These are phyloP conservation scores for Saraca asoca DNA, from an alignment of 331 rosid genomes.

Conservation along the genomic window DNA sequence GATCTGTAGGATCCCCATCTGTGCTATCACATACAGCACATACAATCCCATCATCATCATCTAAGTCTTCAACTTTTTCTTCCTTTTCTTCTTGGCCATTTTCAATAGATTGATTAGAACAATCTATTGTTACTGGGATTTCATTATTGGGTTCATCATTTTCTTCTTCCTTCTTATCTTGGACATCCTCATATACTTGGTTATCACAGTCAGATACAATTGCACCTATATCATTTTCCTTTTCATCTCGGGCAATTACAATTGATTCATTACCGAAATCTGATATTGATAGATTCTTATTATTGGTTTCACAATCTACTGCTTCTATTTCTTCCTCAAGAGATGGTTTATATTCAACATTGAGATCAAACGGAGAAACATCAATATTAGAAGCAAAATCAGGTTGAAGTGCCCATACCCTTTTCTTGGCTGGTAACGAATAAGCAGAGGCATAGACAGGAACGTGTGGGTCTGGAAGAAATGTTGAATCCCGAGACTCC, in stretches of 20 bases:
- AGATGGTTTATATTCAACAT: slow-evolving; percentile 50
- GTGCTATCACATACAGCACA: slow-evolving; percentile 80
- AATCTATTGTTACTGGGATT: not conserved
- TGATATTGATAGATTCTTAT: not conserved
- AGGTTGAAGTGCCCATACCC: slow-evolving; percentile 63
- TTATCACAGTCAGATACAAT: too few relatives aligned
- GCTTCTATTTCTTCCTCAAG: slow-evolving; percentile 13
- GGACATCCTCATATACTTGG: not conserved
- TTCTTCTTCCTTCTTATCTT: not conserved
- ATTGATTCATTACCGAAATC: slow-evolving; percentile 10
- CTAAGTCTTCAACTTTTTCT: not conserved
- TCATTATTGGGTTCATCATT: slow-evolving; percentile 5
- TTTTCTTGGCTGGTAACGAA: slow-evolving; percentile 72
- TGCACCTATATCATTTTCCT: not conserved
- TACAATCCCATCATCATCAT: slow-evolving; percentile 65
- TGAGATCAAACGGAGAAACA: slow-evolving; percentile 52
- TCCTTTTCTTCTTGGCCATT: not conserved
- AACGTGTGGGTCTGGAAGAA: slow-evolving; percentile 15
- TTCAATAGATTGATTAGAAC: slow-evolving; percentile 12
- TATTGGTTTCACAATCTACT: not conserved
- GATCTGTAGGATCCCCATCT: slow-evolving; percentile 76
- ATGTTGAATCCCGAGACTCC: slow-evolving; percentile 46
- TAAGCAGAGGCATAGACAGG: slow-evolving; percentile 30
- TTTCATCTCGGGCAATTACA: not conserved
- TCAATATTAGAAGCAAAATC: slow-evolving; percentile 21